Conservation (phyloP, 345 rosid genomes). For the Rhizophora mangle region DNA sequence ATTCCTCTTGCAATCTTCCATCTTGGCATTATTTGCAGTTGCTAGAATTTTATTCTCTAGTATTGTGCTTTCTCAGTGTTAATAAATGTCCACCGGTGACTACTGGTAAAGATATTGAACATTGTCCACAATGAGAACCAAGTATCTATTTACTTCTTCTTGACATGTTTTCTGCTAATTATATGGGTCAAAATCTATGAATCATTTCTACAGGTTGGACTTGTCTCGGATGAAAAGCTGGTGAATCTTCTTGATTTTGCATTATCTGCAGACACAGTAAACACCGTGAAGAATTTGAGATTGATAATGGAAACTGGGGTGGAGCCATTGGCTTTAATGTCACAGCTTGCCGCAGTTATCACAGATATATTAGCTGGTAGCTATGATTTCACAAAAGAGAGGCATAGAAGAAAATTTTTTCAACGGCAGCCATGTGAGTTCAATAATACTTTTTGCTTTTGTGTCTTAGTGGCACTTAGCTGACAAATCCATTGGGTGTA, state of each 20-base stretch:
- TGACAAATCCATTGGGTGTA: not conserved
- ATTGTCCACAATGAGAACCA: not conserved
- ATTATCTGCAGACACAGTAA: constrained; percentile 94
- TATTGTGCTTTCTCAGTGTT: not conserved
- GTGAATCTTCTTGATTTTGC: constrained; percentile 99
- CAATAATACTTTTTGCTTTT: constrained; percentile 1
- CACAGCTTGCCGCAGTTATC: constrained; percentile 94
- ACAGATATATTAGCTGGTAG: constrained; percentile 94
- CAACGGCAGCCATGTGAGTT: constrained; percentile 71
- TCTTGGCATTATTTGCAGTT: not conserved
- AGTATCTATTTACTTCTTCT: not conserved
- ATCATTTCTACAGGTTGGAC: constrained; percentile 65
- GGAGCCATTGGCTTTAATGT: constrained; percentile 95
- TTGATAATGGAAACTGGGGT: constrained; percentile 88
- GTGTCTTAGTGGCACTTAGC: not conserved
- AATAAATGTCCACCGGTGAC: not conserved
- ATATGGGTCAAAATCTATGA: not conserved
- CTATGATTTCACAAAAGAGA: constrained; percentile 75
- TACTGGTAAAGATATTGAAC: not conserved
- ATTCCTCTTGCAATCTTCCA: not conserved
- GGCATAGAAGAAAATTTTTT: constrained; percentile 72
- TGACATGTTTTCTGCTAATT: no score
- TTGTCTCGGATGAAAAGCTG: constrained; percentile 89
- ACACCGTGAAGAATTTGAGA: constrained; percentile 91
- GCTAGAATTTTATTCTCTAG: constrained; percentile 3